Conservation (phyloP, 208 protist genomes). For the Porcisia deanei region DNA sequence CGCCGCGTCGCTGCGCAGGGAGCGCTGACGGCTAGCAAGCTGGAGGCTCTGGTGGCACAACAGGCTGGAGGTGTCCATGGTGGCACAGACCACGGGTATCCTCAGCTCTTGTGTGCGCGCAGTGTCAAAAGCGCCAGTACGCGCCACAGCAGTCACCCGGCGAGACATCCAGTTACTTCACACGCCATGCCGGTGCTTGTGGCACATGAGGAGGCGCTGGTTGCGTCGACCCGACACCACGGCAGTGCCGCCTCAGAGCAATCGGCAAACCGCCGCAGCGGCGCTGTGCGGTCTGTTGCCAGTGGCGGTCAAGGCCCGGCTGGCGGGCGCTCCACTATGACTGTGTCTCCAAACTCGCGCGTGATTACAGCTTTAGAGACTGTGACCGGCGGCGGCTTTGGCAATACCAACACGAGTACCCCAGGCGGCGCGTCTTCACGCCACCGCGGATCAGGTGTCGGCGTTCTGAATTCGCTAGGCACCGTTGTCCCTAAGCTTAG, state of each 20-base stretch:
- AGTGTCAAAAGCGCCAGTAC: slow-evolving; percentile 12
- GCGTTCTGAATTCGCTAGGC: slow-evolving; percentile 17
- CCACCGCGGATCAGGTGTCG: slow-evolving; percentile 16
- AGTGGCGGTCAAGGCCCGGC: slow-evolving; percentile 1
- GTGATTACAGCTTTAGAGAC: slow-evolving; percentile 27
- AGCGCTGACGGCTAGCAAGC: slow-evolving; percentile 48
- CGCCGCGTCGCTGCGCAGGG: slow-evolving; percentile 47
- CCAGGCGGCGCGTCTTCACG: slow-evolving; percentile 2
- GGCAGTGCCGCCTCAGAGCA: slow-evolving; percentile 23
- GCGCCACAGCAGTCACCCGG: neutral
- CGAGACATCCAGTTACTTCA: neutral
- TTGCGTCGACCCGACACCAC: slow-evolving; percentile 20
- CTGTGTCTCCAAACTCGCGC: slow-evolving; percentile 10
- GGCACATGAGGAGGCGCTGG: slow-evolving; percentile 37
- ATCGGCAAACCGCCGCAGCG: slow-evolving; percentile 15
- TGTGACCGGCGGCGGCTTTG: slow-evolving; percentile 6
- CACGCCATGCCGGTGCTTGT: slow-evolving; percentile 12
- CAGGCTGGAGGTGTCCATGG: slow-evolving; percentile 6
- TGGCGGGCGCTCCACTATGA: slow-evolving; percentile 19
- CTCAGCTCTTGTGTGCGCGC: slow-evolving; percentile 15
- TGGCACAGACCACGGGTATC: neutral
- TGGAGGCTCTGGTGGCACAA: slow-evolving; percentile 49
- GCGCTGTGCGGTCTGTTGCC: slow-evolving; percentile 19
- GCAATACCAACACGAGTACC: slow-evolving; percentile 8
- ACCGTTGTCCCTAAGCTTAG: neutral